Conservation (phyloP, 805 yeast species). For the Zygoascus biomembranicola region DNA sequence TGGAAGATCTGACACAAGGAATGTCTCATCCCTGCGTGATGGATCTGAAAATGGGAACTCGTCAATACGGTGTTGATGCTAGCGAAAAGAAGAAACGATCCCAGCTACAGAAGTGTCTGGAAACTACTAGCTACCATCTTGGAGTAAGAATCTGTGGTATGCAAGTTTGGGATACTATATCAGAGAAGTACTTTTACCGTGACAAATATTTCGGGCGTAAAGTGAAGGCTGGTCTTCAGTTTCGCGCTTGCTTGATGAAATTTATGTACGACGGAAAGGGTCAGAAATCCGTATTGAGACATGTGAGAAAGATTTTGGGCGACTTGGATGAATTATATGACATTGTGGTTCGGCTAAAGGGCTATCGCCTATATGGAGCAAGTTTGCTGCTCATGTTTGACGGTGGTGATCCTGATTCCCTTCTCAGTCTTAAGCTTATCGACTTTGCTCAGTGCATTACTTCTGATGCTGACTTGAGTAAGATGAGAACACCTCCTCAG, state of each 20-base stretch:
- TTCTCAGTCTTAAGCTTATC: slow-evolving; percentile 55
- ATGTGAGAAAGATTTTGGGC: slow-evolving; percentile 58
- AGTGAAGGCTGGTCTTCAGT: slow-evolving; percentile 62
- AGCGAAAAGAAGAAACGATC: slow-evolving; percentile 58
- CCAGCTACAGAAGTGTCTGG: slow-evolving; percentile 71
- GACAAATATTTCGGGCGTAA: slow-evolving; percentile 92
- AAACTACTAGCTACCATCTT: slow-evolving; percentile 69
- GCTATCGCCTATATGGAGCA: slow-evolving; percentile 88
- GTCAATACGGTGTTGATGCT: slow-evolving; percentile 98
- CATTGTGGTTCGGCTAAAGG: slow-evolving; percentile 49
- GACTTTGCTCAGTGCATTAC: slow-evolving; percentile 94
- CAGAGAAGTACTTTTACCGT: slow-evolving; percentile 47
- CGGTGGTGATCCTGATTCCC: slow-evolving; percentile 34
- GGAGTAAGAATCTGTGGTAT: slow-evolving; percentile 95
- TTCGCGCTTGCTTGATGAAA: slow-evolving; percentile 63
- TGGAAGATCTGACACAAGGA: slow-evolving; percentile 85
- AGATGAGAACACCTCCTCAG: slow-evolving; percentile 61
- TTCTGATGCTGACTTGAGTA: slow-evolving; percentile 38
- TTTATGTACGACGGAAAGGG: slow-evolving; percentile 72
- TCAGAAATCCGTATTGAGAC: slow-evolving; percentile 48
- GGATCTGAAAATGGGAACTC: slow-evolving; percentile 95
- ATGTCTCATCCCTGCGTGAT: slow-evolving; percentile 82
- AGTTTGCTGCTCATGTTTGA: slow-evolving; percentile 86
- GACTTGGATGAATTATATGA: slow-evolving; percentile 50
- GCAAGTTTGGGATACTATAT: slow-evolving; percentile 62